A percentile compares a stretch with the other conserved stretches of the same genome.
These are phyloP conservation scores for Cryptococcus wingfieldii DNA, from an alignment of 1,284 basidiomycete genomes.

Conservation along the genomic window DNA sequence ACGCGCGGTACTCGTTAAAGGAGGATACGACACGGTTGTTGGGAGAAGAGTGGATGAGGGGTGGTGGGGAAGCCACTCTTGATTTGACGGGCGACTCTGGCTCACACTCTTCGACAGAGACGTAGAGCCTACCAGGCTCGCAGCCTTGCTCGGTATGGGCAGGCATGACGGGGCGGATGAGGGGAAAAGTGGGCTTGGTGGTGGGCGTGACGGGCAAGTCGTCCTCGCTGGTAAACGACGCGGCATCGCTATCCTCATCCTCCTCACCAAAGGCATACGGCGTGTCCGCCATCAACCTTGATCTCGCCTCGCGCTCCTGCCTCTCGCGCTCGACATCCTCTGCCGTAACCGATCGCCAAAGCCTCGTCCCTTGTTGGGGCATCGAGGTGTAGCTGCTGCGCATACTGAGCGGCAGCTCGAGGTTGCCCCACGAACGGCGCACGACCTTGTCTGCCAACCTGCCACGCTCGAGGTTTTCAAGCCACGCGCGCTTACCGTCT, in stretches of 20 bases:
- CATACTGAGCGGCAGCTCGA: slow-evolving; percentile 11
- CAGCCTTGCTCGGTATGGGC: neutral
- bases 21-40: too few species aligned
- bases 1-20: neutral
- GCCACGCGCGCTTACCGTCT: slow-evolving; percentile 43
- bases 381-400: slow-evolving; percentile 6
- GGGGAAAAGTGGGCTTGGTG: neutral
- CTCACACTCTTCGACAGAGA: too few species aligned
- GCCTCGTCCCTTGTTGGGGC: slow-evolving; percentile 21
- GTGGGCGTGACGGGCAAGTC: neutral
- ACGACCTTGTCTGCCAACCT: slow-evolving; percentile 37
- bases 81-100: too few species aligned
- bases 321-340: slow-evolving; percentile 20
- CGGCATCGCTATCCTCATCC: slow-evolving; percentile 9
- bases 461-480: slow-evolving; percentile 41
- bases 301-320: neutral
- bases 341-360: slow-evolving; percentile 28
- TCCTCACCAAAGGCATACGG: neutral
- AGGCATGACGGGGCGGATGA: neutral
- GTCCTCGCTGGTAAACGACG: neutral
- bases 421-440: slow-evolving; percentile 39
- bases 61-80: too few species aligned
- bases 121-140: neutral
- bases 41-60: too few species aligned
- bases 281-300: slow-evolving; percentile 18